Conservation (phyloP, 225 moss, liverwort and hornwort species). For the Thuidium tamariscinum region DNA sequence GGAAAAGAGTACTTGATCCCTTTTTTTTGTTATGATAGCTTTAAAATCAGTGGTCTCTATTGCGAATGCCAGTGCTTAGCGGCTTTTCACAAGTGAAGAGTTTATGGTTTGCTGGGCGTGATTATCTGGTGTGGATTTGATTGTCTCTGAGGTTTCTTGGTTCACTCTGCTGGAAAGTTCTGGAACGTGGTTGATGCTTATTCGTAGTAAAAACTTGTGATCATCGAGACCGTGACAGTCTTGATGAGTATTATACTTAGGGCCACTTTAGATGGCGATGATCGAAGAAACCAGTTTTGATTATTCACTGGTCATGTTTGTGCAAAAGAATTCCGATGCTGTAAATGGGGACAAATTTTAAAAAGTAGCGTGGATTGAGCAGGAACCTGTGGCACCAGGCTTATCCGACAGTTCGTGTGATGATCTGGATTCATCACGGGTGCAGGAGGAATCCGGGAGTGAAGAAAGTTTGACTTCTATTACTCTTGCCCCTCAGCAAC, state of each 20-base stretch:
- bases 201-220: background rate
- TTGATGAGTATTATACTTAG: background rate
- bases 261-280: background rate
- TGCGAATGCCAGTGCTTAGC: background rate
- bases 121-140: background rate
- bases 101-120: constrained; percentile 3
- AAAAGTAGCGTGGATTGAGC: constrained; percentile 1
- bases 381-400: constrained; percentile 16
- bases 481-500: constrained; percentile 1
- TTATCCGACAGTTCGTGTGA: constrained; percentile 9
- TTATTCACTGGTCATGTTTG: background rate
- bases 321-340: background rate
- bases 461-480: constrained; percentile 10
- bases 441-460: constrained; percentile 9
- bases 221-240: background rate
- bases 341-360: background rate
- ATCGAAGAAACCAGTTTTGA: background rate
- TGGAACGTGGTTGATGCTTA: background rate
- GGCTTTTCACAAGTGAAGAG: background rate
- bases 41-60: background rate
- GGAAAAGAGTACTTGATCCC: background rate
- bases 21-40: background rate
- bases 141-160: background rate
- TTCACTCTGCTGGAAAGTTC: background rate
- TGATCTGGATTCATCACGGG: constrained; percentile 16